These are phyloP conservation scores for Pezicula radicicola DNA, from an alignment of 2,329 filamentous ascomycete species.

Conservation along the genomic window DNA sequence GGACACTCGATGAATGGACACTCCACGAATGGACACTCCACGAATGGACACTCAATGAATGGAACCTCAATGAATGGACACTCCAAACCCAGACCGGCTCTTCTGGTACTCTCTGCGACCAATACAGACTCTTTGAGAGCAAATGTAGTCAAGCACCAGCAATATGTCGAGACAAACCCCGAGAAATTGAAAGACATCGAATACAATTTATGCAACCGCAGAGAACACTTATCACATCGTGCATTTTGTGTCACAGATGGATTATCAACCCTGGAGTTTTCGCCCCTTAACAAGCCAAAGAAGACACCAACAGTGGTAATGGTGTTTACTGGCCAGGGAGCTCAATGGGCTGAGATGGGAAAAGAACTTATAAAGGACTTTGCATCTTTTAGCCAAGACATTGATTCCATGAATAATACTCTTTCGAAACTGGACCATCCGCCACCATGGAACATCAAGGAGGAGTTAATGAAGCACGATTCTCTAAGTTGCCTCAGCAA, in stretches of 20 bases:
- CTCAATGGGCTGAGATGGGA: constrained; percentile 9
- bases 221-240: background rate
- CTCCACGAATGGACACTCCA: constrained; percentile 1
- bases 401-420: background rate
- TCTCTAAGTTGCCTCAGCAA: constrained; percentile 5
- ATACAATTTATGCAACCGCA: background rate
- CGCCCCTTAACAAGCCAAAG: background rate
- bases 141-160: background rate
- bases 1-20: background rate
- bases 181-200: background rate
- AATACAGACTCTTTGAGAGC: background rate
- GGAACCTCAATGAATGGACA: background rate
- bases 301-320: background rate
- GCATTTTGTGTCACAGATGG: background rate
- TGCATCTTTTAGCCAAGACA: constrained; percentile 6
- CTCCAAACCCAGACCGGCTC: background rate
- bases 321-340: constrained; percentile 10
- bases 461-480: constrained; percentile 31
- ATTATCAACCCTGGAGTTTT: background rate
- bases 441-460: constrained; percentile 10
- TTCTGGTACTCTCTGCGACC: background rate
- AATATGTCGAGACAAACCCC: constrained; percentile 8
- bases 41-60: constrained; percentile 26
- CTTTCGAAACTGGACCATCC: background rate
- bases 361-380: constrained; percentile 1